Base-by-base conservation (phyloP, 768 basidiomycete species). In the Rhizopogon salebrosus region DNA sequence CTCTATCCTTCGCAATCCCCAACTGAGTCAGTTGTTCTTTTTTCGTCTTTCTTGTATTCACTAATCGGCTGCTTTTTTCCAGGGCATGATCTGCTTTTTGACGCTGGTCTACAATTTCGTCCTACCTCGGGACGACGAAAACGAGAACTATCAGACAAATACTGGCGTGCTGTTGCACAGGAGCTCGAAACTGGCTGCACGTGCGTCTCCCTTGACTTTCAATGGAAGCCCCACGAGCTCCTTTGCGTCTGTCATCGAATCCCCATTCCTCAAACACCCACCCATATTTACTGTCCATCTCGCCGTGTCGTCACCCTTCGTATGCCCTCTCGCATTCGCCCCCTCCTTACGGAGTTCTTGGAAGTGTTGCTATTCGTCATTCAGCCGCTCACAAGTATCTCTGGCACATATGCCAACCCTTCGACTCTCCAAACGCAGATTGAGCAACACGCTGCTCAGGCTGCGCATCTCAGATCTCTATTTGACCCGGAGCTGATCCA, bases 21-120 rank as follows among this genome's bases (percentile, higher is more conserved):
- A 94, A 65, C 85, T 95, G 54, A 88, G 94, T 91, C 71, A 73
- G 85, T 86, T 37, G n/a, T 20, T 52, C 52, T 24, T 43, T 52
- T 54, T 37, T 40, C 27, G 49, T 55, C 60, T 34, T 2, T 40
- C 9, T 6, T 0, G 11, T 18, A 7, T 29, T 34, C 6, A 22
- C 48, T 48, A 51, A 37, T 48, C 31, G 11, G 50, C 49, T 38
- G 53, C n/a, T n/a, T n/a, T n/a, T 51, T 49, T 40, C 24, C 61
- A 92, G 89, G 89, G 31, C 92, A 95, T 60, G 92, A 95, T 70
- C 77, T 95, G 55, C 80, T 95, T 59, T 94, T 95, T 58, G 93
- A 95, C 57, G 79, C 89, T 16, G 84, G 85, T 14, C 73, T 92
- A 13, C 89, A 92, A 66, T 92, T 92, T 68, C 80, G 87, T 39